phyloP scores from a whole-genome alignment of 768 basidiomycete genomes.

The Clitopilus passeckerianus region DNA sequence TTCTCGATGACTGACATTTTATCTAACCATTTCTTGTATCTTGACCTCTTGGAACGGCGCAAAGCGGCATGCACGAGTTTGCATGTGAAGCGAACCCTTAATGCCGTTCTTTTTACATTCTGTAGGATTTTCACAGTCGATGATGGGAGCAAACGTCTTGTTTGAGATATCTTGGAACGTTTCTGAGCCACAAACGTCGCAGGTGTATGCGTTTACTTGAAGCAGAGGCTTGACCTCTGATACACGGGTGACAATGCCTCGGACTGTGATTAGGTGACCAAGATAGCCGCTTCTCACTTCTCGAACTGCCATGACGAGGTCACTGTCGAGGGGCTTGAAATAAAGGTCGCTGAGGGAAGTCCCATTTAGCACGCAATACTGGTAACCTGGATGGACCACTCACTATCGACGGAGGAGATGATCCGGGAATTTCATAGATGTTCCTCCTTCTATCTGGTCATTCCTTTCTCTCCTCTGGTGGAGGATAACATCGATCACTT shows the following conservation, averaged over 20 bases:
- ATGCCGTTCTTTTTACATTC: constrained; percentile 85
- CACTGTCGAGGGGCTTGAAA: constrained; percentile 80
- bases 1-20: constrained; percentile 6
- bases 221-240: constrained; percentile 98
- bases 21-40: constrained; percentile 91
- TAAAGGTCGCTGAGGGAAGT: constrained; percentile 72
- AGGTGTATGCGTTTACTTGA: constrained; percentile 96
- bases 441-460: constrained; percentile 66
- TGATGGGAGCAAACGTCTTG: constrained; percentile 86
- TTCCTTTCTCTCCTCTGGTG: constrained; percentile 91
- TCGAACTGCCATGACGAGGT: constrained; percentile 81
- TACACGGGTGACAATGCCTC: constrained; percentile 97
- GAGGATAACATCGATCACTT: constrained; percentile 95
- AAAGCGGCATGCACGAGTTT: constrained; percentile 95
- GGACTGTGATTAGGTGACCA: constrained; percentile 92
- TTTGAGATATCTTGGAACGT: constrained; percentile 96
- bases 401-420: constrained; percentile 94
- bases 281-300: constrained; percentile 83
- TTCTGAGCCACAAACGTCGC: constrained; percentile 96
- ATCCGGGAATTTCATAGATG: constrained; percentile 74
- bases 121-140: constrained; percentile 81
- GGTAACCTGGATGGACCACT: constrained; percentile 27
- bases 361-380: neutral
- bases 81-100: constrained; percentile 93
- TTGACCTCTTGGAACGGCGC: constrained; percentile 98